phyloP scores from a whole-genome alignment of 306 rosid genomes.

The Citrullus mucosospermus region DNA sequence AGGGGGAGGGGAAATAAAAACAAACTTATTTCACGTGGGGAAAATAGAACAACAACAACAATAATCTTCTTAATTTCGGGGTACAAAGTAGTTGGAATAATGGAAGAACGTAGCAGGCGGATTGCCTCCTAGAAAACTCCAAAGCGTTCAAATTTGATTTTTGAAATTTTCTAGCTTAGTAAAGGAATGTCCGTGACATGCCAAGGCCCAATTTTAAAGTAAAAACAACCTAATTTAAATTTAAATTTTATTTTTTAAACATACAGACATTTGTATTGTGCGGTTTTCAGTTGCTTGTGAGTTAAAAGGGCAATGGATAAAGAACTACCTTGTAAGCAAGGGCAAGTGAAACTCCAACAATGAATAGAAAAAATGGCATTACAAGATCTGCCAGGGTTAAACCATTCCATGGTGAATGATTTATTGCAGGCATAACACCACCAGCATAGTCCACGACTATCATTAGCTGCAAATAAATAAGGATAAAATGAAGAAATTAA shows the following conservation, averaged over 20 bases:
- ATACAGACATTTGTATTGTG: background rate
- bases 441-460: constrained; percentile 89
- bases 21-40: background rate
- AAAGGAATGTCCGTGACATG: background rate
- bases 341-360: constrained; percentile 83
- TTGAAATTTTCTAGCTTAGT: background rate
- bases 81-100: background rate
- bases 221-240: background rate
- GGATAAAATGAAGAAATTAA: background rate
- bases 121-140: background rate
- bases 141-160: background rate
- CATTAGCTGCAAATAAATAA: constrained; percentile 61
- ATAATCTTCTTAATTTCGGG: background rate
- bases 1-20: background rate
- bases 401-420: constrained; percentile 98
- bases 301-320: background rate
- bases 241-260: background rate
- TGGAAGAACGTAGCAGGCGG: background rate
- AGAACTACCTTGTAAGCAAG: constrained; percentile 76
- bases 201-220: background rate
- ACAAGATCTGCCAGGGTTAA: constrained; percentile 83
- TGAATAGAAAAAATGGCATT: constrained; percentile 92
- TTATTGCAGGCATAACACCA: constrained; percentile 67
- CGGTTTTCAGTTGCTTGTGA: background rate
- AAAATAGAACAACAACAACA: background rate